Evolutionary conservation across 805 yeast genomes (phyloP).

Genomic region (Ogataea naganishii): DNA sequence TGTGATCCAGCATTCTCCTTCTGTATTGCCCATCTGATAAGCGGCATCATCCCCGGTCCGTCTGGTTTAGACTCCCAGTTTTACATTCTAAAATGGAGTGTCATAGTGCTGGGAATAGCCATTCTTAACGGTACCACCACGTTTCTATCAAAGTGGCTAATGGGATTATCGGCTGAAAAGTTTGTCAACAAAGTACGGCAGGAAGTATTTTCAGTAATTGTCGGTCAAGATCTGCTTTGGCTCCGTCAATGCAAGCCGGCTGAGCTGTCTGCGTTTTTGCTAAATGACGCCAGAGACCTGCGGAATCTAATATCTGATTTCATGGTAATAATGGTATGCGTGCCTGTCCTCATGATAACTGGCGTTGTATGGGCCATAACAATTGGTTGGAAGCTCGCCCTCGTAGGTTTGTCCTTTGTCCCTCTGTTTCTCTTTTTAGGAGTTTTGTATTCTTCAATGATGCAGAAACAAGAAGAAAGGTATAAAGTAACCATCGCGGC

Average conservation of each 20-base stretch:
- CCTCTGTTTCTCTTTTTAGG: slow-evolving; percentile 54
- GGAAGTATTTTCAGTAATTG: slow-evolving; percentile 36
- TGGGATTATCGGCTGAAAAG: slow-evolving; percentile 54
- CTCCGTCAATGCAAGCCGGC: slow-evolving; percentile 36
- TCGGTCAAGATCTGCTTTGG: slow-evolving; percentile 47
- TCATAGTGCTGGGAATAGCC: slow-evolving; percentile 55
- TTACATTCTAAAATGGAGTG: slow-evolving; percentile 55
- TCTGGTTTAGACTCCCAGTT: slow-evolving; percentile 16
- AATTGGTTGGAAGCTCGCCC: slow-evolving; percentile 78
- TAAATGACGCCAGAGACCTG: slow-evolving; percentile 79
- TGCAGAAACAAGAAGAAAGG: slow-evolving; percentile 46
- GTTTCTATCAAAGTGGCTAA: slow-evolving; percentile 38
- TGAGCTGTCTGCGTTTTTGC: slow-evolving; percentile 53
- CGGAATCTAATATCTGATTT: slow-evolving; percentile 58
- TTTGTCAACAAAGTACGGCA: slow-evolving; percentile 56
- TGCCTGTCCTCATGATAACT: slow-evolving; percentile 41
- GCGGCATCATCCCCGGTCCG: slow-evolving; percentile 47
- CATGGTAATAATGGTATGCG: slow-evolving; percentile 43
- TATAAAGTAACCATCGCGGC: slow-evolving; percentile 51
- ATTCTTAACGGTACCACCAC: slow-evolving; percentile 49
- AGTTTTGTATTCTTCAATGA: slow-evolving; percentile 37
- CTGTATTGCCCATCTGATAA: slow-evolving; percentile 60
- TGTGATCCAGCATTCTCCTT: slow-evolving; percentile 73
- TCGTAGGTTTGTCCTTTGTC: slow-evolving; percentile 71
- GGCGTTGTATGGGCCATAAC: slow-evolving; percentile 75